Evolutionary conservation across 768 basidiomycete genomes (phyloP).

Genomic region (Lactifluus subvellereus): DNA sequence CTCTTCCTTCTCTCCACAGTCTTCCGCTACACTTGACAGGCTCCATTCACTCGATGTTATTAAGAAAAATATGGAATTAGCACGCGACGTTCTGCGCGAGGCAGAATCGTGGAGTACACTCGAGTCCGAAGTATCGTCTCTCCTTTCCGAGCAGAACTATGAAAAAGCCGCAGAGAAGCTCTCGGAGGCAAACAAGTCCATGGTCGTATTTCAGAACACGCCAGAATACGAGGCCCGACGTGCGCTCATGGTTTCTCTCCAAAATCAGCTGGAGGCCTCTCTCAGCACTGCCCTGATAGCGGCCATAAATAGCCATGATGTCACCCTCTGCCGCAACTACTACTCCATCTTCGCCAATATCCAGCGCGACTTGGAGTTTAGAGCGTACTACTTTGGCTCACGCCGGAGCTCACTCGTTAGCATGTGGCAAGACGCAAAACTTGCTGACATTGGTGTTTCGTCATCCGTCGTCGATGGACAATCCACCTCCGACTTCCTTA

Average conservation of each 20-base stretch:
- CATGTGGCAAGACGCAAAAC: conserved; percentile 57
- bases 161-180: conserved; percentile 89
- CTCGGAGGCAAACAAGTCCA: conserved; percentile 80
- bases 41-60: conserved; percentile 79
- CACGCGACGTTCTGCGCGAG: conserved; percentile 84
- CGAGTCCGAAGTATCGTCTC: conserved; percentile 83
- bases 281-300: conserved; percentile 86
- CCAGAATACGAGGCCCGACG: conserved; percentile 85
- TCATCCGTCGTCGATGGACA: conserved; percentile 30
- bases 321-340: conserved; percentile 66
- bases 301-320: conserved; percentile 76
- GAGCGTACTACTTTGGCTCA: conserved; percentile 90
- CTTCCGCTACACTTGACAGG: conserved; percentile 62
- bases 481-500: conserved; percentile 61
- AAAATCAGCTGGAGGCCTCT: conserved; percentile 92
- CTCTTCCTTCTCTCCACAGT: conserved; percentile 49
- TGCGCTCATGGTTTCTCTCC: conserved; percentile 81
- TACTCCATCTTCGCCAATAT: conserved; percentile 87
- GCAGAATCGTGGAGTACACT: conserved; percentile 97
- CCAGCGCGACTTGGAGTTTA: conserved; percentile 87
- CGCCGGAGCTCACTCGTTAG: conserved; percentile 58
- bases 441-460: conserved; percentile 47
- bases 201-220: conserved; percentile 91
- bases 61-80: conserved; percentile 81
- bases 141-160: conserved; percentile 75